These are phyloP conservation scores for Inonotus obliquus DNA, from an alignment of 1,284 basidiomycete genomes.

Conservation along the genomic window DNA sequence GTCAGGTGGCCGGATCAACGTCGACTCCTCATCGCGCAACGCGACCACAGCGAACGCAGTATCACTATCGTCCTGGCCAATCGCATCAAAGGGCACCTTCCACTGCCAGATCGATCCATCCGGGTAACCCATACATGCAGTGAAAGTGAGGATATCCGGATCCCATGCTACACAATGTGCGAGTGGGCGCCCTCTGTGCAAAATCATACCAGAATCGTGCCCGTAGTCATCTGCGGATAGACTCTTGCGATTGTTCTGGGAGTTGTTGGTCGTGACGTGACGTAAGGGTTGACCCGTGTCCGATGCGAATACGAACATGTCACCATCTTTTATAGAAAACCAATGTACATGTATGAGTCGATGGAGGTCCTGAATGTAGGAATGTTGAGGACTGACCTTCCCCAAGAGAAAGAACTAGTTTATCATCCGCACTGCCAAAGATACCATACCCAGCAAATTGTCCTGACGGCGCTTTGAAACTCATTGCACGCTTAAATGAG, in stretches of 20 bases:
- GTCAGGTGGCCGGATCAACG: slow-evolving; percentile 6
- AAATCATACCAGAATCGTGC: neutral
- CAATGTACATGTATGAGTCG: neutral
- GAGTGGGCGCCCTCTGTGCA: neutral
- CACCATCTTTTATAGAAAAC: slow-evolving; percentile 4
- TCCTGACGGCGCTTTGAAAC: slow-evolving; percentile 9
- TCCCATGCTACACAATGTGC: slow-evolving; percentile 13
- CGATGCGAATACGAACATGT: slow-evolving; percentile 7
- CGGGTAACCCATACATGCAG: slow-evolving; percentile 10
- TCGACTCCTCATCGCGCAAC: slow-evolving; percentile 7
- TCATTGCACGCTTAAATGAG: slow-evolving; percentile 7
- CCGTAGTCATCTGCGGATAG: neutral
- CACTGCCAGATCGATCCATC: slow-evolving; percentile 17
- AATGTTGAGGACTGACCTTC: slow-evolving; percentile 2
- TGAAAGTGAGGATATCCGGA: slow-evolving; percentile 12
- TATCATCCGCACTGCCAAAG: slow-evolving; percentile 12
- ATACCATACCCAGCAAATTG: slow-evolving; percentile 10
- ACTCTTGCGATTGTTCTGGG: neutral
- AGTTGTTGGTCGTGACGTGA: slow-evolving; percentile 1
- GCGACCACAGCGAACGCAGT: slow-evolving; percentile 4
- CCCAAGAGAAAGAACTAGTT: slow-evolving; percentile 4
- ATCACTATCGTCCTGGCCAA: slow-evolving; percentile 1
- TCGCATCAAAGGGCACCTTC: slow-evolving; percentile 10
- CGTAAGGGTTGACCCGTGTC: slow-evolving; percentile 9
- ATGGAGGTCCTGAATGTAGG: neutral